These are phyloP conservation scores for Fusarium dlaminii DNA, from an alignment of 2,329 filamentous ascomycete genomes.

Conservation along the genomic window DNA sequence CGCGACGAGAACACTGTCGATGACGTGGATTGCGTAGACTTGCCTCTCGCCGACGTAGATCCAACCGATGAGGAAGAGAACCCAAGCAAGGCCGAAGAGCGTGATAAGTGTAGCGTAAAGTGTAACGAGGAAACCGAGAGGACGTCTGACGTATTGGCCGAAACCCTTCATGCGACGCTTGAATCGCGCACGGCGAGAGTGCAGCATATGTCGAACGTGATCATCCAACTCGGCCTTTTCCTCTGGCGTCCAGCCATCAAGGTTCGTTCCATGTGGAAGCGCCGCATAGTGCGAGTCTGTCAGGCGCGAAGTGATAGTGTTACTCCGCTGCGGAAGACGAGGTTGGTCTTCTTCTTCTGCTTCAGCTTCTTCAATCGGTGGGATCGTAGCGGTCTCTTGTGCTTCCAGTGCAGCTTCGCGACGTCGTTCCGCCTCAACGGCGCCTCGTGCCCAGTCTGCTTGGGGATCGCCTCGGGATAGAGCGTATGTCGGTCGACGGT, in stretches of 20 bases:
- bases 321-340: conserved; percentile 50
- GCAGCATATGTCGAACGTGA: conserved; percentile 86
- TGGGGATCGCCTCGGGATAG: conserved; percentile 62
- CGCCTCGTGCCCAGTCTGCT: conserved; percentile 36
- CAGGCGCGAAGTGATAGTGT: conserved; percentile 73
- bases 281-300: conserved; percentile 81
- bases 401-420: conserved; percentile 19
- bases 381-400: not conserved
- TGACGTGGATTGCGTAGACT: conserved; percentile 73
- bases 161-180: conserved; percentile 84
- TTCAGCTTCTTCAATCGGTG: conserved; percentile 7
- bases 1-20: conserved; percentile 76
- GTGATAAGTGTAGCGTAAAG: conserved; percentile 86
- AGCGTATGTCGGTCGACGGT: conserved; percentile 81
- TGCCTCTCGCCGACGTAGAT: conserved; percentile 81
- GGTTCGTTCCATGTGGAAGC: conserved; percentile 75
- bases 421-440: conserved; percentile 29
- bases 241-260: conserved; percentile 78
- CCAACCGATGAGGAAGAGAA: conserved; percentile 91
- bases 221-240: conserved; percentile 84
- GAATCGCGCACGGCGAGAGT: conserved; percentile 81
- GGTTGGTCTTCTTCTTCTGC: not conserved
- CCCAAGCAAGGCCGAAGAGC: conserved; percentile 86
- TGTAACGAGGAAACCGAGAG: conserved; percentile 84
- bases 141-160: conserved; percentile 78